Percentiles rank a stretch among this genome's conserved stretches.
Conservation (phyloP, 805 yeast species). For the Wickerhamomyces hampshirensis region DNA sequence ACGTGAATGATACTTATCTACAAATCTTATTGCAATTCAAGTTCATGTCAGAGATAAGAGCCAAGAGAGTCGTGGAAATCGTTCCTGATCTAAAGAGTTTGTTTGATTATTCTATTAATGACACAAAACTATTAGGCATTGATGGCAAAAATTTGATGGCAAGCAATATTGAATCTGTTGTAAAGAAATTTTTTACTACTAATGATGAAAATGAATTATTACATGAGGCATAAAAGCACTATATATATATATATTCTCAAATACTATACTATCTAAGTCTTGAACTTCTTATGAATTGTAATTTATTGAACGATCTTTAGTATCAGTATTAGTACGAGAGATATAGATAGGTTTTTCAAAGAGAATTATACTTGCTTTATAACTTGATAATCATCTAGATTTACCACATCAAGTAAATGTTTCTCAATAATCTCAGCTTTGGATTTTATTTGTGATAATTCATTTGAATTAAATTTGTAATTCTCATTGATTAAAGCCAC, state of each 20-base stretch:
- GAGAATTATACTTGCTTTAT: slow-evolving; percentile 38
- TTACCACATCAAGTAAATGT: slow-evolving; percentile 41
- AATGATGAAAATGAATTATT: slow-evolving; percentile 42
- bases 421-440: slow-evolving; percentile 36
- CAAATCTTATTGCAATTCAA: slow-evolving; percentile 54
- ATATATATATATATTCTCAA: not conserved
- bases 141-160: slow-evolving; percentile 45
- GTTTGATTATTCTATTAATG: slow-evolving; percentile 19
- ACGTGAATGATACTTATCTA: slow-evolving; percentile 39
- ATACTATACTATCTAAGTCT: slow-evolving; percentile 6
- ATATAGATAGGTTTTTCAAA: not conserved
- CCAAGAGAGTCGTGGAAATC: slow-evolving; percentile 38
- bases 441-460: slow-evolving; percentile 30
- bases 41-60: slow-evolving; percentile 48
- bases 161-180: slow-evolving; percentile 43
- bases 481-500: slow-evolving; percentile 39
- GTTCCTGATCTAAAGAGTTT: slow-evolving; percentile 35
- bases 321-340: slow-evolving; percentile 12
- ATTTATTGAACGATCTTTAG: slow-evolving; percentile 17
- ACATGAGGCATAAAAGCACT: slow-evolving; percentile 3
- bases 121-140: slow-evolving; percentile 34
- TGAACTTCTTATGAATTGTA: slow-evolving; percentile 15
- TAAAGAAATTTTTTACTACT: slow-evolving; percentile 44
- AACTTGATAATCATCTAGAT: slow-evolving; percentile 47
- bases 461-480: slow-evolving; percentile 42